Percentiles rank a stretch among this genome's conserved stretches.
Evolutionary conservation across 164 flowering plant species (phyloP).

Genomic region (grape (Vitis vinifera)): ASM3070453v1 NC_081816.1:19081001-19081500

Average conservation of each 20-base stretch:
- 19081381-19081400: slow-evolving; percentile 67
- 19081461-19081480: background rate
- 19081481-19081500: no score
- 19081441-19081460: slow-evolving; percentile 4
- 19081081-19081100: no score
- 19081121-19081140: no score
- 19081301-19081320: slow-evolving; percentile 44
- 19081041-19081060: no score
- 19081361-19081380: slow-evolving; percentile 55
- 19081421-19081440: slow-evolving; percentile 49
- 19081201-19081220: no score
- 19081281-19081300: slow-evolving; percentile 32
- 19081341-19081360: slow-evolving; percentile 54
- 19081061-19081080: no score
- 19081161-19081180: no score
- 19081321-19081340: slow-evolving; percentile 31
- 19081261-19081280: slow-evolving; percentile 61
- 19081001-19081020: no score
- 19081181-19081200: no score
- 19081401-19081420: slow-evolving; percentile 70
- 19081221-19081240: slow-evolving; percentile 22
- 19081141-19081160: no score
- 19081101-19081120: no score
- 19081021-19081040: no score
- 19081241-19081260: slow-evolving; percentile 50